These are phyloP conservation scores for Mycosphaerelloides madeirae DNA, from an alignment of 2,329 filamentous ascomycete species.

Conservation along the genomic window DNA sequence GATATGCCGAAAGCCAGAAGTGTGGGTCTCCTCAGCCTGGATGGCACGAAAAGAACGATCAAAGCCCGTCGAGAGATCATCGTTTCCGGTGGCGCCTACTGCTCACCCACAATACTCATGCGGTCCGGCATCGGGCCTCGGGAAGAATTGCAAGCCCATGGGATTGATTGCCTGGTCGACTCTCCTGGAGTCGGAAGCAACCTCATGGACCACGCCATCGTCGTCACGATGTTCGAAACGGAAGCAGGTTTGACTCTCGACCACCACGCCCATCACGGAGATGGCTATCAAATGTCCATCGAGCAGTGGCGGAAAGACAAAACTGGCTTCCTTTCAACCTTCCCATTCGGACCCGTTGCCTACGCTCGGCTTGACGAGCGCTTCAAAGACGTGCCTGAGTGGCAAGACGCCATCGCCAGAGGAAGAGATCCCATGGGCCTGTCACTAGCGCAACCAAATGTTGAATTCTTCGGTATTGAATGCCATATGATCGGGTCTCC, in stretches of 20 bases:
- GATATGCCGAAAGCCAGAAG: conserved; percentile 39
- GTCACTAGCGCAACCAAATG: conserved; percentile 51
- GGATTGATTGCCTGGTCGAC: conserved; percentile 43
- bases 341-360: conserved; percentile 59
- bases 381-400: conserved; percentile 45
- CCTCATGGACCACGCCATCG: conserved; percentile 38
- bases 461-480: conserved; percentile 58
- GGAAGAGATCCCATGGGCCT: conserved; percentile 60
- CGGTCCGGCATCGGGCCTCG: conserved; percentile 50
- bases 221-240: conserved; percentile 46
- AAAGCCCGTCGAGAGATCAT: conserved; percentile 16
- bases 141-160: conserved; percentile 35
- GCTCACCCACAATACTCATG: conserved; percentile 51
- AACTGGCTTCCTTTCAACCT: conserved; percentile 54
- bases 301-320: conserved; percentile 58
- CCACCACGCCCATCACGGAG: conserved; percentile 50
- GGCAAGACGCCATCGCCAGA: conserved; percentile 49
- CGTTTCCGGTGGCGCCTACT: conserved; percentile 47
- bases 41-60: conserved; percentile 37
- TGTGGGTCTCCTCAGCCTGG: conserved; percentile 37
- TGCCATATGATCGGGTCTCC: conserved; percentile 27
- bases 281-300: conserved; percentile 49
- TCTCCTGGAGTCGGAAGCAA: conserved; percentile 51
- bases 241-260: conserved; percentile 52
- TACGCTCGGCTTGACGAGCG: conserved; percentile 58